Evolutionary conservation across 352 stramenopile species (phyloP).

Genomic region (Pilasporangium apinafurcum): DNA sequence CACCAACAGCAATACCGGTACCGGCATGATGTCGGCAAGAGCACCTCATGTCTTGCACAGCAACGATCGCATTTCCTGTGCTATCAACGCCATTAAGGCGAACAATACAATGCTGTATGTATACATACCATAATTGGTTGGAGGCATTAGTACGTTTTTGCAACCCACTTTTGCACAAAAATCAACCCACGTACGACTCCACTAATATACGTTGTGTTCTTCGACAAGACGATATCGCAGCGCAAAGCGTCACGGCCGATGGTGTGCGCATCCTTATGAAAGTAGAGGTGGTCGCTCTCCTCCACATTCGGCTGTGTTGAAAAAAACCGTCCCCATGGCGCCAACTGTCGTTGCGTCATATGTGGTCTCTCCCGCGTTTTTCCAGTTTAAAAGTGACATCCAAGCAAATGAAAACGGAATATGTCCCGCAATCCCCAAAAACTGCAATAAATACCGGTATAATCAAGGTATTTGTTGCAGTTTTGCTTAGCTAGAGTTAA

Average conservation of each 20-base stretch:
- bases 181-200: conserved; percentile 32
- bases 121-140: too few relatives aligned
- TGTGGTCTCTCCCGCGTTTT: background rate
- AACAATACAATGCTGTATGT: conserved; percentile 50
- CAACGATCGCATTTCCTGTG: conserved; percentile 26
- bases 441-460: conserved; percentile 1
- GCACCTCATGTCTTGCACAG: conserved; percentile 57
- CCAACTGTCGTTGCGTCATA: background rate
- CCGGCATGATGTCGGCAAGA: too few relatives aligned
- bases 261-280: conserved; percentile 24
- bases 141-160: too few relatives aligned
- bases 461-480: background rate
- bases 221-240: conserved; percentile 46
- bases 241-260: conserved; percentile 47
- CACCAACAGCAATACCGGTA: too few relatives aligned
- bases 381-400: background rate
- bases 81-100: conserved; percentile 19
- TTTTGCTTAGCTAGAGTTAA: conserved; percentile 1
- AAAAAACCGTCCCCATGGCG: background rate
- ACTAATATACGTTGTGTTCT: conserved; percentile 61
- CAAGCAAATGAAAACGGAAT: background rate
- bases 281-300: conserved; percentile 65
- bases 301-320: conserved; percentile 7
- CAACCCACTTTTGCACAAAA: too few relatives aligned
- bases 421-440: too few relatives aligned